phyloP scores from a whole-genome alignment of 1,139 yeast species.

The Kodamaea plutei region DNA sequence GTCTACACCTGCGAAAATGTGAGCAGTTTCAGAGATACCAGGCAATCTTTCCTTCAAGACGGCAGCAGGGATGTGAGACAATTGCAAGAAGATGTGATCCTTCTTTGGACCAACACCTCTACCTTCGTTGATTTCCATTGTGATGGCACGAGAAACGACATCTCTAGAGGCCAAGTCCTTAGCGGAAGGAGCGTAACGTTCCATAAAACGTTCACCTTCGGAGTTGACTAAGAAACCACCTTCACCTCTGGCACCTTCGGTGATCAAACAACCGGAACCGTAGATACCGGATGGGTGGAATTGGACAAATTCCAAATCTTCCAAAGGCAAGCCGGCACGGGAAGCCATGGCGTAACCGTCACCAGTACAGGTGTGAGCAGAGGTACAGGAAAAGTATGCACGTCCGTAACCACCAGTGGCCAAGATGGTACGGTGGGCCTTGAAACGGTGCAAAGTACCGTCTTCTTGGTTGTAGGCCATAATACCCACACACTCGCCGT shows the following conservation, averaged over 20 bases:
- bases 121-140: slow-evolving; percentile 97
- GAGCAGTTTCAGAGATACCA: slow-evolving; percentile 98
- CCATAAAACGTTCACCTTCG: slow-evolving; percentile 99
- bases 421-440: slow-evolving; percentile 91
- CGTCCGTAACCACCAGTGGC: slow-evolving; percentile 99
- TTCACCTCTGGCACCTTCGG: slow-evolving; percentile 99
- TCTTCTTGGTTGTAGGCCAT: slow-evolving; percentile 98
- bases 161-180: slow-evolving; percentile 98
- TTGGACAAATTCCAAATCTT: slow-evolving; percentile 96
- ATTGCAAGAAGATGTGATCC: slow-evolving; percentile 94
- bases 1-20: slow-evolving; percentile 98
- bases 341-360: slow-evolving; percentile 98
- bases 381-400: slow-evolving; percentile 97
- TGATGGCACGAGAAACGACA: slow-evolving; percentile 96
- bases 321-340: slow-evolving; percentile 96
- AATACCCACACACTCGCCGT: slow-evolving; percentile 95
- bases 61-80: slow-evolving; percentile 88
- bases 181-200: slow-evolving; percentile 98
- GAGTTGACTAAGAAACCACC: slow-evolving; percentile 96
- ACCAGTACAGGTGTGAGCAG: slow-evolving; percentile 99
- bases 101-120: slow-evolving; percentile 97
- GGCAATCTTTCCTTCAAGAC: slow-evolving; percentile 95
- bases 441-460: slow-evolving; percentile 96
- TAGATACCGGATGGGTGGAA: slow-evolving; percentile 99
- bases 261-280: slow-evolving; percentile 97